These are phyloP conservation scores for Botrytis porri DNA, from an alignment of 2,329 filamentous ascomycete genomes.

Conservation along the genomic window DNA sequence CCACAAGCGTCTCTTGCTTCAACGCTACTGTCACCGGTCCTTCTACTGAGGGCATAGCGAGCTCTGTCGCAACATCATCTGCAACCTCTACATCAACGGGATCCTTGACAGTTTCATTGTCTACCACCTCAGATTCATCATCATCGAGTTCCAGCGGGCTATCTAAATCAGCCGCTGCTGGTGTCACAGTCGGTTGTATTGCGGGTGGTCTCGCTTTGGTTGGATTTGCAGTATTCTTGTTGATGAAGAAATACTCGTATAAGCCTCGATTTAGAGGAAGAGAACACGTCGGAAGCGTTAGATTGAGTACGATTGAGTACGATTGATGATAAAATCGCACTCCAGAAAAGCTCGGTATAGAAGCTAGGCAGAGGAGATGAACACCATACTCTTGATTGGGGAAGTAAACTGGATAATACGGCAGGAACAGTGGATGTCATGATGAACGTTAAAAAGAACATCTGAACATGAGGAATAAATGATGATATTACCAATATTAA, in stretches of 20 bases:
- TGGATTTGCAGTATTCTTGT: not conserved
- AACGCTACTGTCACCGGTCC: not conserved
- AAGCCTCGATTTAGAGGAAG: not conserved
- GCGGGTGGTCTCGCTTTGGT: not conserved
- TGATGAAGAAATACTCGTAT: not conserved
- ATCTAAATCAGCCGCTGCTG: not conserved
- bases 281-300: not conserved
- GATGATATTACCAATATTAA: not conserved
- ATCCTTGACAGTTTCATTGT: not conserved
- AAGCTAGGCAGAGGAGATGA: not conserved
- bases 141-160: not conserved
- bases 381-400: not conserved
- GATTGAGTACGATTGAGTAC: not conserved
- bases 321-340: not conserved
- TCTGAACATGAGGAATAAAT: not conserved
- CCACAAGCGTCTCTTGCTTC: not conserved
- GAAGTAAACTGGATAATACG: not conserved
- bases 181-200: not conserved
- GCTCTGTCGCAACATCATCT: not conserved
- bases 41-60: not conserved
- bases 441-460: not conserved
- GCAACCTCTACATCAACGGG: not conserved
- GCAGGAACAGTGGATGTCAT: not conserved
- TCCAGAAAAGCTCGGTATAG: not conserved
- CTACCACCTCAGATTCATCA: not conserved